Evolutionary conservation across 371 early-diverging fungal species (phyloP).

Genomic region (Rhizopus arrhizus): DNA sequence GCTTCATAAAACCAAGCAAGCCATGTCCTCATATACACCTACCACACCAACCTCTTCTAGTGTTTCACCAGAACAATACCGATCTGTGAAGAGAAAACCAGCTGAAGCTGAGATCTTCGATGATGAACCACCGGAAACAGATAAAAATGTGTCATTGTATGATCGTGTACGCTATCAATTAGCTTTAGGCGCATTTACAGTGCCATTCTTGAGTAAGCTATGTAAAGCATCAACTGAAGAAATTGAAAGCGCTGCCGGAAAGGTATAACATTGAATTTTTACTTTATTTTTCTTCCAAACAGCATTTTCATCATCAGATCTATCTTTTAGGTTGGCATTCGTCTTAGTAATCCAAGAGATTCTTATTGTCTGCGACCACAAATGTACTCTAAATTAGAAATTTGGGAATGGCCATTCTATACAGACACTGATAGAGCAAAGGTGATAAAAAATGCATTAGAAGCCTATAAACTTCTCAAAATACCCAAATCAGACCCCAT

Average conservation of each 20-base stretch:
- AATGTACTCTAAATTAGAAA: constrained; percentile 28
- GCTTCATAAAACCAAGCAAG: not conserved
- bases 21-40: not conserved
- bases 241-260: not conserved
- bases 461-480: constrained; percentile 2
- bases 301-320: not conserved
- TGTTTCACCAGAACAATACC: not conserved
- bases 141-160: not conserved
- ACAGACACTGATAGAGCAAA: constrained; percentile 5
- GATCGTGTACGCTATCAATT: constrained; percentile 1
- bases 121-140: not conserved
- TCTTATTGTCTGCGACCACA: constrained; percentile 4
- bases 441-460: not conserved
- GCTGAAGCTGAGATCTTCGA: not conserved
- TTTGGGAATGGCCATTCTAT: constrained; percentile 85
- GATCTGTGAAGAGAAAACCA: not conserved
- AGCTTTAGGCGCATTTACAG: not conserved
- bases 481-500: not conserved
- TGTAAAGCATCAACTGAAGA: not conserved
- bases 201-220: not conserved
- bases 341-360: constrained; percentile 2
- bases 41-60: not conserved
- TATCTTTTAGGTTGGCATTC: not conserved
- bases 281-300: not conserved
- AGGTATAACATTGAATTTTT: not conserved